Evolutionary conservation across 106 monocot species (phyloP), one percentile per base, ranked within the genome.

Genomic region (Dendrobium huoshanense): DNA sequence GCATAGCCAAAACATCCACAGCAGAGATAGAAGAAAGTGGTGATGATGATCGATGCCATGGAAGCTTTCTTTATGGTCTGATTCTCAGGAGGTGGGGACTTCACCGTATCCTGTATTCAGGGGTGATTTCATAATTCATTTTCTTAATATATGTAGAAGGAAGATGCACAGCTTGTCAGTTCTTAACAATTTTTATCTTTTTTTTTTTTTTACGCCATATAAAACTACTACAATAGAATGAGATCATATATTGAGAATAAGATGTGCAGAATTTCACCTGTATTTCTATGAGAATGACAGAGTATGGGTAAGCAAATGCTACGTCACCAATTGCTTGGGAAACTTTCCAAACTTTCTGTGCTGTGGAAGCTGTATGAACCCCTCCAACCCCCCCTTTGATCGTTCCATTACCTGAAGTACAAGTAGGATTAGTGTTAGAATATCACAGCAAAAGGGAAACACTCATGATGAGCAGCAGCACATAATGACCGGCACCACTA

Each of bases 1-100:
- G 94, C 92, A 55, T 98, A 98, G 42, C 97, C 97, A 49, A 94
- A 91, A 79, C 94, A 94, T 2, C 94, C 94, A 9, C 97, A 98
- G 77, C 92, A 85, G 56, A 98, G 90, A 83, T 98, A 98, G 89
- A 98, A 94, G 88, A 92, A 92, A 44, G 97, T 88, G 68, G 92
- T 94, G 78, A 88, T 81, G 43, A 88, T 55, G 29, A 98, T 75
- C 65, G 92, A 86, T 47, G 86, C 67, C 84, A 80, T 83, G 0
- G 94, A 89, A 9, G 91, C 94, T 72, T 81, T 98, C 86, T 92
- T 98, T 92, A 98, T 92, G 6, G 94, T 94, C 77, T 85, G 55
- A 78, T 88, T 90, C 81, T 98, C 97, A 11, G 89, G 55, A 33
- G 97, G 97, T 27, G 94, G 92, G 4, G 94, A 85, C 75, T 85